These are phyloP conservation scores for Sporothrix pallida DNA, from an alignment of 2,329 filamentous ascomycete species.

Conservation along the genomic window DNA sequence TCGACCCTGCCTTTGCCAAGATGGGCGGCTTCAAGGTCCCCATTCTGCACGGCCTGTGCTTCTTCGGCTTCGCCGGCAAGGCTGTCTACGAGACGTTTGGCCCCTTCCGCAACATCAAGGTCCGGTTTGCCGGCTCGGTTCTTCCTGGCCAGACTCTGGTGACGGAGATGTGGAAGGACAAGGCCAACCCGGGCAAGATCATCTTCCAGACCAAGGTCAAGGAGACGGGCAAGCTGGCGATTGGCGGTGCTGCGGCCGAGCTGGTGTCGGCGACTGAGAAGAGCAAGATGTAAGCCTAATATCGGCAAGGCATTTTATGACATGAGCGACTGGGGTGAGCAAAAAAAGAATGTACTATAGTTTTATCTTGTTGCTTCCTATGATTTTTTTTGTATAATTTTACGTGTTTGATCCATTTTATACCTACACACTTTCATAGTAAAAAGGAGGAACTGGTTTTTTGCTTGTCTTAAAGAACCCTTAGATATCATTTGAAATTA, in stretches of 20 bases:
- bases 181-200: conserved; percentile 61
- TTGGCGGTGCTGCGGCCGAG: conserved; percentile 80
- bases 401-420: background rate
- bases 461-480: background rate
- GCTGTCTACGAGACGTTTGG: conserved; percentile 86
- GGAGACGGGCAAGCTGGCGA: conserved; percentile 89
- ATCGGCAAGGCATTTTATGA: background rate
- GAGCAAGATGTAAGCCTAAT: conserved; percentile 41
- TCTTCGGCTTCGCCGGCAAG: conserved; percentile 89
- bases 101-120: conserved; percentile 87
- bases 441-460: no score
- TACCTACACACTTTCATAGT: no score
- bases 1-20: conserved; percentile 93
- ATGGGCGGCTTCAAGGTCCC: conserved; percentile 93
- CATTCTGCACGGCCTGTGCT: conserved; percentile 96
- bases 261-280: conserved; percentile 50
- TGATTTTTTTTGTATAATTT: conserved; percentile 24
- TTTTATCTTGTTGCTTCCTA: background rate
- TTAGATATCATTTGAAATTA: background rate
- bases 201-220: conserved; percentile 88
- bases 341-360: conserved; percentile 23
- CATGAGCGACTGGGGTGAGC: background rate
- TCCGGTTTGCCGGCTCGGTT: conserved; percentile 85
- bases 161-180: conserved; percentile 95
- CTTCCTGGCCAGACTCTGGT: conserved; percentile 86